Evolutionary conservation across 2,329 filamentous ascomycete species (phyloP).

Genomic region (Zymoseptoria passerinii): DNA sequence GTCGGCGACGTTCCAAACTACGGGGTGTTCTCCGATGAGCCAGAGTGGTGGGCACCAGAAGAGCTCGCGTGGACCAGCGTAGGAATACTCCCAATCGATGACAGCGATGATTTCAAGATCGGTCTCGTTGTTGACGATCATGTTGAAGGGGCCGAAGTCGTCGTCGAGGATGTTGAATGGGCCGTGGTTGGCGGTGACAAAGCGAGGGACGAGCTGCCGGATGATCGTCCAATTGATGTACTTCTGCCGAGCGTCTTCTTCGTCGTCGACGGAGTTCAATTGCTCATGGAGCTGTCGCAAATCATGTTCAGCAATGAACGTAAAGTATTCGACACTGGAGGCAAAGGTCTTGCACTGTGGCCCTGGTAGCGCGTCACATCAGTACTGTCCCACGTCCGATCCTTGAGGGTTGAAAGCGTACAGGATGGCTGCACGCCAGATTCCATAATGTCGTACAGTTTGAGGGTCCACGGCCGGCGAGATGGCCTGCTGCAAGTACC

Average conservation of each 20-base stretch:
- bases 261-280: conserved; percentile 19
- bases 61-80: conserved; percentile 17
- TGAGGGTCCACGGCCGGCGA: not conserved
- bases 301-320: conserved; percentile 18
- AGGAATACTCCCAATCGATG: conserved; percentile 22
- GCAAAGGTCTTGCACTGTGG: conserved; percentile 1
- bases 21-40: not conserved
- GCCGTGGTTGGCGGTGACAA: conserved; percentile 6
- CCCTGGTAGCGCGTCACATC: too few species aligned
- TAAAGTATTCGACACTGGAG: conserved; percentile 15
- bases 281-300: conserved; percentile 20
- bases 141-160: conserved; percentile 18
- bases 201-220: conserved; percentile 2
- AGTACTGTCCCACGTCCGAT: too few species aligned
- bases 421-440: not conserved
- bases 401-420: too few species aligned
- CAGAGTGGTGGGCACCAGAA: conserved; percentile 14
- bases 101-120: conserved; percentile 18
- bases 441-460: not conserved
- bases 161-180: conserved; percentile 16
- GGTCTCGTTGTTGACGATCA: conserved; percentile 16
- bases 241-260: conserved; percentile 21
- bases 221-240: conserved; percentile 15
- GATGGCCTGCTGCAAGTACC: conserved; percentile 1
- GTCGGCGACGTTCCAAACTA: not conserved